Evolutionary conservation across 805 yeast species (phyloP), one percentile per base, ranked within the genome.

Genomic region (Suhomyces vadensis): DNA sequence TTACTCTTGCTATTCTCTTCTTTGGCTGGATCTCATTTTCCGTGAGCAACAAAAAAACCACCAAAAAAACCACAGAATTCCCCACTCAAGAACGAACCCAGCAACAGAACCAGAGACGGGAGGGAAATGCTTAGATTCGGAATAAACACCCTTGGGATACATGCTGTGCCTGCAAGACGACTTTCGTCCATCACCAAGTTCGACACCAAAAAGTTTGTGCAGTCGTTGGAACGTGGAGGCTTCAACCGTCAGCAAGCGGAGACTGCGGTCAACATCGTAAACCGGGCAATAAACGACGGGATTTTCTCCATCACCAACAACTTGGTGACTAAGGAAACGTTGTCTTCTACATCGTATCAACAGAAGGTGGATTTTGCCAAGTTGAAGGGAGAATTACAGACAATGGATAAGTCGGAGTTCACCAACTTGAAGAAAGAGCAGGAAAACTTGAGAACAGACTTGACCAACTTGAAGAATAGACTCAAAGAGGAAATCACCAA

Each of bases 351-450:
- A 58, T 85, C 96, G 3, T 94, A 94, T 64, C 96, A 92, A 61
- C 98, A 94, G 57, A 88, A 92, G 55, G 97, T 94, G 24, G 98
- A 94, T 60, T 92, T 94, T 74, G 94, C 97, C 29, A 92, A 92
- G 60, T 76, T 94, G 48, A 85, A 91, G 58, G 95, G 96, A 24
- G 98, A 92, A 62, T 74, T 94, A 33, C 91, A 89, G 55, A 82
- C 89, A 39, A 79, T 88, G 64, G 98, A 94, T 67, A 82, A 83
- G 59, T 78, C 89, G 21, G 98, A 94, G 57, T 86, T 87, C 58
- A 83, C 86, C 46, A 80, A 81, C 41, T 76, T 92, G 48, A 83
- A 85, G 56, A 87, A 85, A 57, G 97, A 94, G 60, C 92, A 87
- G 58, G 98, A 92, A 55, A 75, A 89, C 42, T 73, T 94, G 26